These are phyloP conservation scores for Haberlea rhodopensis DNA, from an alignment of 257 asterid species.

Conservation along the genomic window DNA sequence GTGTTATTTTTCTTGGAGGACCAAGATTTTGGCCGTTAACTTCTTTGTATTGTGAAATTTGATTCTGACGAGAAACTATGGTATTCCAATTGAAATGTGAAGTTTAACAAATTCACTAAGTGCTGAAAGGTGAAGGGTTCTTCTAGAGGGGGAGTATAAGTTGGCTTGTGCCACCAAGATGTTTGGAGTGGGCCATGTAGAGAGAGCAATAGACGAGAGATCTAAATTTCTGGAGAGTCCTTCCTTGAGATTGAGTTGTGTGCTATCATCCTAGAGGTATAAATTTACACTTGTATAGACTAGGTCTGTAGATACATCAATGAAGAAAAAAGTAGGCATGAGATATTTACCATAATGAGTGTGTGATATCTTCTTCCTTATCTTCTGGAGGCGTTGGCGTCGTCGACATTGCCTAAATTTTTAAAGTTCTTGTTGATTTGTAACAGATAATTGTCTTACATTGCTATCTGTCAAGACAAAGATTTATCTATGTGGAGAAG, in stretches of 20 bases:
- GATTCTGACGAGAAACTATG: neutral
- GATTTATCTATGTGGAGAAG: neutral
- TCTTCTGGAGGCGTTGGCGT: too few relatives aligned
- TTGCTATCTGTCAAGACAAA: neutral
- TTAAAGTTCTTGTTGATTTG: neutral
- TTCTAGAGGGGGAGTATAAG: neutral
- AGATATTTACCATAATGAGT: neutral
- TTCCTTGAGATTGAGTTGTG: neutral
- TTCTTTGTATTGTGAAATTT: slow-evolving; percentile 11
- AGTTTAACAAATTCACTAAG: slow-evolving; percentile 1
- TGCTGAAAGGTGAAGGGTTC: slow-evolving; percentile 10
- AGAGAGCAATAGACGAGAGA: neutral
- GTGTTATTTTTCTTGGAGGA: slow-evolving; percentile 10
- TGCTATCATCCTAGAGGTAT: neutral
- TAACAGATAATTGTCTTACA: slow-evolving; percentile 4
- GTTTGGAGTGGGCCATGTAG: neutral
- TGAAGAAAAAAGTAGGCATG: neutral
- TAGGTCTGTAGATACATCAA: neutral
- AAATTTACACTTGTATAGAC: too few relatives aligned
- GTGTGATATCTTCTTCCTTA: too few relatives aligned
- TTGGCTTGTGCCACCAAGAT: neutral
- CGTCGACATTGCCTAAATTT: neutral
- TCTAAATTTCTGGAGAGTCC: neutral
- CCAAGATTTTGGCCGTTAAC: neutral
- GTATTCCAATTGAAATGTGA: neutral